These are phyloP conservation scores for Diaporthe sp. DNA, from an alignment of 2,329 filamentous ascomycete genomes.

Conservation along the genomic window DNA sequence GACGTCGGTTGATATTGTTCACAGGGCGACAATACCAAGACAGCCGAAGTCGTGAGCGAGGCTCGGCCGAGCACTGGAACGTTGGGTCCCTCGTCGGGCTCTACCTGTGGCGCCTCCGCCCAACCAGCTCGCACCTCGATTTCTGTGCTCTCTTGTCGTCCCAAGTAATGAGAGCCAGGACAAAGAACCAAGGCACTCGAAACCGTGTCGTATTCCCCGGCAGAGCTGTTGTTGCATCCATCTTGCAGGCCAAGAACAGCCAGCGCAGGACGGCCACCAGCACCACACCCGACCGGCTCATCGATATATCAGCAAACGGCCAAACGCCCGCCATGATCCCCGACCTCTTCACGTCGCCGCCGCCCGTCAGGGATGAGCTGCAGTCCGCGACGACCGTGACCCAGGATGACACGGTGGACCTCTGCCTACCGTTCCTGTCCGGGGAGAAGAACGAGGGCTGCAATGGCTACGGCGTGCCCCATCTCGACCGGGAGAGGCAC, in stretches of 20 bases:
- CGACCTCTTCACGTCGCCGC: constrained; percentile 68
- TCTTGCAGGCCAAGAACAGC: constrained; percentile 36
- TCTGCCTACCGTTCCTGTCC: constrained; percentile 78
- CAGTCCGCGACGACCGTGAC: constrained; percentile 75
- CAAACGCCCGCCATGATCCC: constrained; percentile 57
- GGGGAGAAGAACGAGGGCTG: constrained; percentile 63
- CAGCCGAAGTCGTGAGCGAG: constrained; percentile 2
- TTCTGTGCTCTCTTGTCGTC: background rate
- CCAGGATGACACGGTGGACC: constrained; percentile 77
- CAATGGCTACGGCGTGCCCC: constrained; percentile 82
- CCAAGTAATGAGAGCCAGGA: constrained; percentile 39
- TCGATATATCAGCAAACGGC: constrained; percentile 37
- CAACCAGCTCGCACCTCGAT: background rate
- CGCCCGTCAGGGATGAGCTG: constrained; percentile 75
- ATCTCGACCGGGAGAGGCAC: constrained; percentile 75
- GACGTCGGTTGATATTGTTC: constrained; percentile 30
- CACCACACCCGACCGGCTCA: constrained; percentile 42
- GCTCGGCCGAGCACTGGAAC: background rate
- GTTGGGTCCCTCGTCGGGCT: background rate
- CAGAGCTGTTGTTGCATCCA: constrained; percentile 39
- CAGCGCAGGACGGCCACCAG: constrained; percentile 8
- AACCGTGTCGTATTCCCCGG: constrained; percentile 41
- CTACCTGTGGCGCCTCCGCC: background rate
- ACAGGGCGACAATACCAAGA: constrained; percentile 35
- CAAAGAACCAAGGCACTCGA: constrained; percentile 37